These are phyloP conservation scores for Paecilomyces dactylethromorphus DNA, from an alignment of 2,329 filamentous ascomycete species.

Conservation along the genomic window DNA sequence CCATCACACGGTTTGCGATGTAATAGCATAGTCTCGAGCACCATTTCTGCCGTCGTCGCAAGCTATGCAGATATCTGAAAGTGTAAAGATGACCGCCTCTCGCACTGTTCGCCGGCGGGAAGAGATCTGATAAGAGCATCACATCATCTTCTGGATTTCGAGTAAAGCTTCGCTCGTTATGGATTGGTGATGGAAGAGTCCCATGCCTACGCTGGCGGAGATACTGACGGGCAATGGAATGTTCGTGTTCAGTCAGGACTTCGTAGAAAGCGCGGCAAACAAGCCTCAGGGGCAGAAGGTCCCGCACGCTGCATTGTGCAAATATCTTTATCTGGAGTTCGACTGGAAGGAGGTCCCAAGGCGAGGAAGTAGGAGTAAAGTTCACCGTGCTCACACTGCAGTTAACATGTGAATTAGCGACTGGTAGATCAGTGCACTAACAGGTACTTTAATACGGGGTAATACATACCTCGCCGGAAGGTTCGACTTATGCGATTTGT, in stretches of 20 bases:
- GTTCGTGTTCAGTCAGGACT: constrained; percentile 31
- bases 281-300: constrained; percentile 30
- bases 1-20: constrained; percentile 35
- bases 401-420: background rate
- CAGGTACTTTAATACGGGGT: background rate
- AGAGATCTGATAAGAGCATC: constrained; percentile 37
- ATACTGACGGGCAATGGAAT: constrained; percentile 35
- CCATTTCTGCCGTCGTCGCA: constrained; percentile 31
- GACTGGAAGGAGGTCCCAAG: constrained; percentile 34
- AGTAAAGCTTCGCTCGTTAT: constrained; percentile 29
- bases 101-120: constrained; percentile 30
- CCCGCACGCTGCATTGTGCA: constrained; percentile 30
- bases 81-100: constrained; percentile 33
- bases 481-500: constrained; percentile 15
- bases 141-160: constrained; percentile 37
- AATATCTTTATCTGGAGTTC: constrained; percentile 38
- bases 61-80: constrained; percentile 32
- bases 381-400: constrained; percentile 17
- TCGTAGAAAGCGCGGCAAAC: constrained; percentile 32
- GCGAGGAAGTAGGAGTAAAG: constrained; percentile 21
- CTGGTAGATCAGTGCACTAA: constrained; percentile 7
- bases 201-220: constrained; percentile 36
- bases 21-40: constrained; percentile 35
- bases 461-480: constrained; percentile 9
- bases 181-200: constrained; percentile 33